Conservation (phyloP, 495 filamentous ascomycete species). For the Lasiosphaeriaceae sp. region DNA sequence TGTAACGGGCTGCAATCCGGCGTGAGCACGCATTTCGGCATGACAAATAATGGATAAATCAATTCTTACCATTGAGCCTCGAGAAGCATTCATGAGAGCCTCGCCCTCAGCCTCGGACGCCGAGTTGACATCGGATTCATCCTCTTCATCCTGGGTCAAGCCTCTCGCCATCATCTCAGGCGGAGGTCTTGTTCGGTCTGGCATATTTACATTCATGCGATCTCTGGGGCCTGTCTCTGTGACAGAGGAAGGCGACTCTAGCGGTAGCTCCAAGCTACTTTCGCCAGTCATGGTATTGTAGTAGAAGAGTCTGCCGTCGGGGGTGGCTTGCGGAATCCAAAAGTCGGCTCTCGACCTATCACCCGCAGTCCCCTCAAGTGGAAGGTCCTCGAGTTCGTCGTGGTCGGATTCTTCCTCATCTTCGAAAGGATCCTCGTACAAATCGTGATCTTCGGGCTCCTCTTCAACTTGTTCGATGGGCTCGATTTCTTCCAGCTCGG, state of each 20-base stretch:
- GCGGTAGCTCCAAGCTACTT: slow-evolving; percentile 86
- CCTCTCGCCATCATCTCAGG: slow-evolving; percentile 89
- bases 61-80: slow-evolving; percentile 48
- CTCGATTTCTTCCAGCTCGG: slow-evolving; percentile 54
- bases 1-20: slow-evolving; percentile 43
- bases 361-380: slow-evolving; percentile 63
- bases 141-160: slow-evolving; percentile 77
- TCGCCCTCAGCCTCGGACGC: slow-evolving; percentile 80
- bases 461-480: slow-evolving; percentile 70
- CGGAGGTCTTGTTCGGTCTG: slow-evolving; percentile 85
- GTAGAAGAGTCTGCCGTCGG: slow-evolving; percentile 91
- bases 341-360: slow-evolving; percentile 88
- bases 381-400: slow-evolving; percentile 55
- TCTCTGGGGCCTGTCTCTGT: slow-evolving; percentile 84
- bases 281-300: slow-evolving; percentile 95
- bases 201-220: slow-evolving; percentile 79
- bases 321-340: slow-evolving; percentile 97
- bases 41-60: background rate
- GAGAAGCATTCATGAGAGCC: slow-evolving; percentile 44
- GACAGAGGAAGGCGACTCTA: slow-evolving; percentile 79
- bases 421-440: slow-evolving; percentile 38
- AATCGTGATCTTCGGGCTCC: slow-evolving; percentile 52
- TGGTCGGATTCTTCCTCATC: slow-evolving; percentile 30
- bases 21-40: slow-evolving; percentile 11
- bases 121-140: slow-evolving; percentile 70